phyloP scores from a whole-genome alignment of 2,329 filamentous ascomycete genomes.

The Aureobasidium leucospermi region DNA sequence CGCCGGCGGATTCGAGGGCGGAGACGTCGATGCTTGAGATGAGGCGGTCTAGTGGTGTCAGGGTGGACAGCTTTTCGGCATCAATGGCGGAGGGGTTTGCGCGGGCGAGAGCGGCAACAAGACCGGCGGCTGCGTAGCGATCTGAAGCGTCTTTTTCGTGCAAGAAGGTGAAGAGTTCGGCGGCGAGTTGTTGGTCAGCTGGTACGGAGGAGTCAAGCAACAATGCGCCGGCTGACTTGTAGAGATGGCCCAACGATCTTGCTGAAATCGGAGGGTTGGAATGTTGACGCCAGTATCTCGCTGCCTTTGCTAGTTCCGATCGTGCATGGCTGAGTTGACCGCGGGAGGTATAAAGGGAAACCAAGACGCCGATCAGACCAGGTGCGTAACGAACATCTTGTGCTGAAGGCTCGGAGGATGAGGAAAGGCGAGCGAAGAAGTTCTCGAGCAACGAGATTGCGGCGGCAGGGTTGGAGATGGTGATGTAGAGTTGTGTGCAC shows the following conservation, averaged over 20 bases:
- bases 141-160: conserved; percentile 60
- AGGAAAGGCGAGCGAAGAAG: conserved; percentile 66
- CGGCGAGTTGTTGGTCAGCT: conserved; percentile 62
- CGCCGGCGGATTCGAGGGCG: conserved; percentile 58
- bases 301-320: conserved; percentile 68
- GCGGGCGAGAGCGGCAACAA: conserved; percentile 74
- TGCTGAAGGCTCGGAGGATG: conserved; percentile 48
- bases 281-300: conserved; percentile 65
- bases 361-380: conserved; percentile 71
- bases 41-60: conserved; percentile 58
- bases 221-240: conserved; percentile 74
- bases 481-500: conserved; percentile 72
- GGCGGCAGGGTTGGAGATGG: conserved; percentile 61
- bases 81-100: conserved; percentile 51
- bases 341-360: conserved; percentile 71
- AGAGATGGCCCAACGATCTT: conserved; percentile 51
- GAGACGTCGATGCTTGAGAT: conserved; percentile 54
- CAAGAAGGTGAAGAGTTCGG: conserved; percentile 70
- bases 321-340: conserved; percentile 67
- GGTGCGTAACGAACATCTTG: conserved; percentile 73
- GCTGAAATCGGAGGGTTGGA: conserved; percentile 24
- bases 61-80: conserved; percentile 44
- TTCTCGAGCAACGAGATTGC: conserved; percentile 69
- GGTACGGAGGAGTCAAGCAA: conserved; percentile 67
- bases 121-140: conserved; percentile 65